Conservation (phyloP, 2,329 filamentous ascomycete species). For the Aspergillus luchuensis region DNA sequence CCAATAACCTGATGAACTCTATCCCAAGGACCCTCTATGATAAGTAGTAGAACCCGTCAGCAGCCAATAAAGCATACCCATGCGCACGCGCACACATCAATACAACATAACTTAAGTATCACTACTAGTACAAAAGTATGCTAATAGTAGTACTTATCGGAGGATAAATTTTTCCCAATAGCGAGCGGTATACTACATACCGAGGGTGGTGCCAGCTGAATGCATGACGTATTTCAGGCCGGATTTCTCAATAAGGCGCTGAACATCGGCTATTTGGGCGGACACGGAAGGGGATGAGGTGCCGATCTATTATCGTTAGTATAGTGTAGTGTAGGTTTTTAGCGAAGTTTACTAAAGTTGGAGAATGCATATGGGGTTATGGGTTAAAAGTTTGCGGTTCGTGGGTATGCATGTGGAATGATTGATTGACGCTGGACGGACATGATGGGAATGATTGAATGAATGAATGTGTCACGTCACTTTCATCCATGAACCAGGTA, state of each 20-base stretch:
- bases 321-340: neutral
- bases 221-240: conserved; percentile 87
- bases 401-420: neutral
- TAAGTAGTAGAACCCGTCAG: conserved; percentile 2
- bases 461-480: too few species aligned
- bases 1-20: conserved; percentile 81
- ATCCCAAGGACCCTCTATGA: conserved; percentile 84
- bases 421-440: too few species aligned
- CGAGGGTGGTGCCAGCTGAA: conserved; percentile 88
- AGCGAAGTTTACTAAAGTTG: neutral
- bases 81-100: too few species aligned
- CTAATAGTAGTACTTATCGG: neutral
- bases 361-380: too few species aligned
- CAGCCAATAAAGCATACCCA: conserved; percentile 1
- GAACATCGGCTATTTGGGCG: conserved; percentile 83
- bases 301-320: conserved; percentile 62
- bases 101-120: too few species aligned
- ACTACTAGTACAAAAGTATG: too few species aligned
- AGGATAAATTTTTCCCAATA: neutral
- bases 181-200: conserved; percentile 51
- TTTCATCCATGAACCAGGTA: neutral
- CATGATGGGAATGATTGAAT: too few species aligned
- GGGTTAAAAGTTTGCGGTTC: neutral
- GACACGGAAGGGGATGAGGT: conserved; percentile 75
- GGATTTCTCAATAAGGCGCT: conserved; percentile 77